These are phyloP conservation scores for Dendrothele bispora DNA, from an alignment of 768 basidiomycete species.

Conservation along the genomic window DNA sequence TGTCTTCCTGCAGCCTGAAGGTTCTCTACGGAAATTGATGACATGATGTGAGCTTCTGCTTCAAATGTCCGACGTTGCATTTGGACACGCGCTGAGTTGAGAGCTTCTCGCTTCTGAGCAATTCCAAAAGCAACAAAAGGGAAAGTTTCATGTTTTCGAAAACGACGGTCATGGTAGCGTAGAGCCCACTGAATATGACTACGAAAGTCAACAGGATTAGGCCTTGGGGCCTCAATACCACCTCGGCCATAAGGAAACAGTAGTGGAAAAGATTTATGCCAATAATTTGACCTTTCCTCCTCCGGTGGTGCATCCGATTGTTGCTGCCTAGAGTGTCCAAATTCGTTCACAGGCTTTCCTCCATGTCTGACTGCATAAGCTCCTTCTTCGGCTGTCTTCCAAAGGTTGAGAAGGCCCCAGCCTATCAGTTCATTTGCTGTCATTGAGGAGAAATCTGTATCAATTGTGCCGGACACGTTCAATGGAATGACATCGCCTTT, in stretches of 20 bases:
- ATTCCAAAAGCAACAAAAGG: conserved; percentile 30
- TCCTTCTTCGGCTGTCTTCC: conserved; percentile 15
- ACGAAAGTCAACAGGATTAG: conserved; percentile 22
- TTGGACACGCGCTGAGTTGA: conserved; percentile 8
- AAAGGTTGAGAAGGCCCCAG: conserved; percentile 24
- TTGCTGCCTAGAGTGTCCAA: conserved; percentile 15
- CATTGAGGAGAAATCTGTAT: too few relatives aligned
- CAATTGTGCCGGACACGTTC: too few relatives aligned
- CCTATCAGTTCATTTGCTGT: conserved; percentile 16
- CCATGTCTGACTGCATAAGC: conserved; percentile 24
- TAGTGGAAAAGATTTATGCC: conserved; percentile 28
- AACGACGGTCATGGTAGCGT: conserved; percentile 26
- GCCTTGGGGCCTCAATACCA: conserved; percentile 26
- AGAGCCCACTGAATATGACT: conserved; percentile 29
- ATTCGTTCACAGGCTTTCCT: conserved; percentile 26
- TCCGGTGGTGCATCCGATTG: conserved; percentile 16
- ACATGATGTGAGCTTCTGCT: too few relatives aligned
- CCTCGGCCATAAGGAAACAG: conserved; percentile 37
- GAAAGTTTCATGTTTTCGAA: conserved; percentile 26
- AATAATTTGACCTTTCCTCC: conserved; percentile 24
- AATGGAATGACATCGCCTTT: too few relatives aligned
- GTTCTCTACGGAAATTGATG: neutral
- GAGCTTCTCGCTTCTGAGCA: conserved; percentile 22
- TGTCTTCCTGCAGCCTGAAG: neutral
- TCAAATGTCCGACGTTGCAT: conserved; percentile 6